Conservation (phyloP, 2,329 filamentous ascomycete species). For the Raffaelea ambrosiae region DNA sequence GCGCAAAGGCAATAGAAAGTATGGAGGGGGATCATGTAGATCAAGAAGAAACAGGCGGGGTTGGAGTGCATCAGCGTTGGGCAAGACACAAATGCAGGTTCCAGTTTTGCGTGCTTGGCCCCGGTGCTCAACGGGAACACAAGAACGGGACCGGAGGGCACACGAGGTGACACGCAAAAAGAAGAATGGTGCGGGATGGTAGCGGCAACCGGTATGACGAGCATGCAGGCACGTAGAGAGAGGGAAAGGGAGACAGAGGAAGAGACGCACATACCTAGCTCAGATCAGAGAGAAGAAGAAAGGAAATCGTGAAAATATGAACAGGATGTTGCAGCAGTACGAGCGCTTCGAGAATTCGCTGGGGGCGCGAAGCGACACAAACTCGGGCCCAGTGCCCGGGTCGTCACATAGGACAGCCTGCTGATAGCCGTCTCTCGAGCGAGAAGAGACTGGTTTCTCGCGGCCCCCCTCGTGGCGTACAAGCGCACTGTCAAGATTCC, state of each 20-base stretch:
- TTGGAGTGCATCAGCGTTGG: too few species aligned
- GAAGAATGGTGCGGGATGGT: neutral
- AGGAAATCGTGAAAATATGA: neutral
- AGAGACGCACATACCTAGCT: conserved; percentile 2
- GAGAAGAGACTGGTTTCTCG: too few species aligned
- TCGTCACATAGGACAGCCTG: conserved; percentile 27
- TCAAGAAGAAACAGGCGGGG: too few species aligned
- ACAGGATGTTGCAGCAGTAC: too few species aligned
- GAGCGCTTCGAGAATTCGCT: neutral
- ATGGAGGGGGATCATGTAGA: too few species aligned
- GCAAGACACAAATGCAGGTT: too few species aligned
- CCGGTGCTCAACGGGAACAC: too few species aligned
- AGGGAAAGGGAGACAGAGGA: neutral
- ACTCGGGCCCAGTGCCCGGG: conserved; percentile 19
- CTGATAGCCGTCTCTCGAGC: conserved; percentile 6
- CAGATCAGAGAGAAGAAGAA: neutral
- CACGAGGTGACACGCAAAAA: conserved; percentile 6
- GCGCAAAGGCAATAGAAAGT: too few species aligned
- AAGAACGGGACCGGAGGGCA: conserved; percentile 5
- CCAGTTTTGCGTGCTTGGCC: too few species aligned
- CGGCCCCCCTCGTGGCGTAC: too few species aligned
- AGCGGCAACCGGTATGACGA: neutral
- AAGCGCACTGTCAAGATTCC: too few species aligned
- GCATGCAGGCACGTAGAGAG: neutral
- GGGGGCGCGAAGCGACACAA: conserved; percentile 22